A percentile compares a stretch with the other conserved stretches of the same genome.
phyloP scores from a whole-genome alignment of 495 filamentous ascomycete genomes.

The Clohesyomyces aquaticus region DNA sequence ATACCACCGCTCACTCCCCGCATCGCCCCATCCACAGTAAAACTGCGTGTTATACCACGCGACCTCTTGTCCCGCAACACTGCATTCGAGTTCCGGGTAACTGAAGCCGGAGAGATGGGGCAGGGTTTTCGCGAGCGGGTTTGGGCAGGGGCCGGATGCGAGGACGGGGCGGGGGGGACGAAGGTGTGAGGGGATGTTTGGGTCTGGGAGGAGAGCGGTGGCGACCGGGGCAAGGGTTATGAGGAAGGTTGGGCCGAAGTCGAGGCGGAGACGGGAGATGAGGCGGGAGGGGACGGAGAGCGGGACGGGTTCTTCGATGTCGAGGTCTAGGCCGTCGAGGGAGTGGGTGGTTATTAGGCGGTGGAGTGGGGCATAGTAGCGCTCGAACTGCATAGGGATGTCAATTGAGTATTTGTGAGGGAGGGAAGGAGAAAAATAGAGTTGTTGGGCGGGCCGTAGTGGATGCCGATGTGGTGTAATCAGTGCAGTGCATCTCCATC shows the following conservation, averaged over 20 bases:
- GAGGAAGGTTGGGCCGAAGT: conserved; percentile 52
- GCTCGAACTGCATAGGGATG: conserved; percentile 44
- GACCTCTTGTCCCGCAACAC: conserved; percentile 42
- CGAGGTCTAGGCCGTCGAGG: conserved; percentile 52
- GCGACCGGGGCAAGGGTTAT: conserved; percentile 52
- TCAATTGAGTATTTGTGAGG: no score
- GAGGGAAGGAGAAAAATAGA: no score
- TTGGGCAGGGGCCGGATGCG: conserved; percentile 17
- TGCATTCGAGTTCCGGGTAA: conserved; percentile 48
- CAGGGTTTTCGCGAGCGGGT: conserved; percentile 35
- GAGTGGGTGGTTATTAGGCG: conserved; percentile 42
- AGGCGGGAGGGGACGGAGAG: conserved; percentile 44
- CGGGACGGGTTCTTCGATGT: conserved; percentile 50
- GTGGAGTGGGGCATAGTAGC: conserved; percentile 49
- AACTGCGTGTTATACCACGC: conserved; percentile 54
- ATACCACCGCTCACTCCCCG: conserved; percentile 43
- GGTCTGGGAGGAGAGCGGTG: conserved; percentile 47
- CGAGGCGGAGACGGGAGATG: conserved; percentile 47
- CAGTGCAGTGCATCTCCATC: no score
- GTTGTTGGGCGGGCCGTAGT: no score
- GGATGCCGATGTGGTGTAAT: no score
- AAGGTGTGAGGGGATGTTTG: conserved; percentile 18
- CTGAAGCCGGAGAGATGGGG: conserved; percentile 51
- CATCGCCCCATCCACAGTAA: conserved; percentile 53
- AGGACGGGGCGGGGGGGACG: conserved; percentile 24